A percentile compares a stretch with the other conserved stretches of the same genome.
Evolutionary conservation across 768 basidiomycete species (phyloP).

Genomic region (Lentinula boryana): DNA sequence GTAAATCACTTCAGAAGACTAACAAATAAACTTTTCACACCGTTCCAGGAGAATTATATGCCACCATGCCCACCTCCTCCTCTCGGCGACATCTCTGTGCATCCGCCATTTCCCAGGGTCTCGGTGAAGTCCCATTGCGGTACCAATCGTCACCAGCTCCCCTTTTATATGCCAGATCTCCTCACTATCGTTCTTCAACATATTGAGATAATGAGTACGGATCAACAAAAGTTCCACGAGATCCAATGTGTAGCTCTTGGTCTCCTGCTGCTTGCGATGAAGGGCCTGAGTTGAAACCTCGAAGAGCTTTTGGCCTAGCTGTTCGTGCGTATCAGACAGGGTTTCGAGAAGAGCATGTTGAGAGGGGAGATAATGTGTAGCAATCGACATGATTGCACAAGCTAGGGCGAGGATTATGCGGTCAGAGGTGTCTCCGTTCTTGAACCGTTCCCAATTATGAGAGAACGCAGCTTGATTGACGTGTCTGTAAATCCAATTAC

Average conservation of each 20-base stretch:
- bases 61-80: slow-evolving; percentile 89
- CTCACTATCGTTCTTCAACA: slow-evolving; percentile 71
- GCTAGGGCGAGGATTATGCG: slow-evolving; percentile 67
- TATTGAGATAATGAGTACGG: slow-evolving; percentile 64
- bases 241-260: slow-evolving; percentile 59
- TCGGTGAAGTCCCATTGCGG: slow-evolving; percentile 81
- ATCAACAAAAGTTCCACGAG: slow-evolving; percentile 71
- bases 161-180: slow-evolving; percentile 76
- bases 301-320: slow-evolving; percentile 61
- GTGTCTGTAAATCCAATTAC: slow-evolving; percentile 84
- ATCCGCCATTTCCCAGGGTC: slow-evolving; percentile 80
- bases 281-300: slow-evolving; percentile 61
- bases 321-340: slow-evolving; percentile 47
- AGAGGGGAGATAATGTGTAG: slow-evolving; percentile 65
- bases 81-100: slow-evolving; percentile 62
- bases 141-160: slow-evolving; percentile 67
- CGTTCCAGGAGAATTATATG: slow-evolving; percentile 77
- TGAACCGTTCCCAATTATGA: slow-evolving; percentile 69
- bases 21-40: slow-evolving; percentile 27
- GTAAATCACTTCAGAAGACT: slow-evolving; percentile 2
- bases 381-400: slow-evolving; percentile 69
- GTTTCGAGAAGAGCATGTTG: slow-evolving; percentile 56
- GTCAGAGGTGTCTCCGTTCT: slow-evolving; percentile 57
- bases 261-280: slow-evolving; percentile 54
- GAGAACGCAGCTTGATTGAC: slow-evolving; percentile 60